Evolutionary conservation across 257 asterid species (phyloP).

Genomic region (Solanum lycopersicoides): DNA sequence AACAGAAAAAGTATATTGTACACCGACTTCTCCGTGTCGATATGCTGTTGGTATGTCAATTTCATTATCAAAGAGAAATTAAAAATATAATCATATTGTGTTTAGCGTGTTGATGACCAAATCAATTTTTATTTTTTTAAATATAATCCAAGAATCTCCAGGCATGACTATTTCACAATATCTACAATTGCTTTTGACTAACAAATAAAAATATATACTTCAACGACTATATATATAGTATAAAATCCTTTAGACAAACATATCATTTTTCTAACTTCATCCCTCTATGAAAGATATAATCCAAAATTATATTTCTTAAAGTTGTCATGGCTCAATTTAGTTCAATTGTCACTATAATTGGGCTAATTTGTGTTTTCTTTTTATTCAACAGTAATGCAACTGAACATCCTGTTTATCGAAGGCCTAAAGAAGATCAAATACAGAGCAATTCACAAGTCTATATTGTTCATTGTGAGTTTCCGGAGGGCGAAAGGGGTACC

Average conservation of each 20-base stretch:
- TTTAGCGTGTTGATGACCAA: neutral
- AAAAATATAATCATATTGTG: neutral
- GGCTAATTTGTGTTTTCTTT: neutral
- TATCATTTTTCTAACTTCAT: neutral
- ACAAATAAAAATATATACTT: neutral
- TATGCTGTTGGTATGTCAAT: neutral
- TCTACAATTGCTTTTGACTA: neutral
- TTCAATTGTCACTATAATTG: neutral
- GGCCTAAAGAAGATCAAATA: neutral
- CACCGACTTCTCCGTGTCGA: neutral
- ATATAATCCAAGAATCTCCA: neutral
- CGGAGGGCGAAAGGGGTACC: neutral
- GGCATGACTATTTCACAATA: neutral
- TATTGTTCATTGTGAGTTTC: constrained; percentile 20
- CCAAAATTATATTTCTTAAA: neutral
- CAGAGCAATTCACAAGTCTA: constrained; percentile 2
- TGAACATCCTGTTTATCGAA: neutral
- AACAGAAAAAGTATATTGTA: neutral
- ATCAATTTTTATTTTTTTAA: neutral
- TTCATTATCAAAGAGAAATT: neutral
- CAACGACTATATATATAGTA: neutral
- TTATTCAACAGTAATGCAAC: neutral
- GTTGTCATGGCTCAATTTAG: neutral
- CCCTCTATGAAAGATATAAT: neutral
- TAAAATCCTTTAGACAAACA: neutral